Evolutionary conservation across 1,139 yeast species (phyloP).

Genomic region (Suhomyces maxii): DNA sequence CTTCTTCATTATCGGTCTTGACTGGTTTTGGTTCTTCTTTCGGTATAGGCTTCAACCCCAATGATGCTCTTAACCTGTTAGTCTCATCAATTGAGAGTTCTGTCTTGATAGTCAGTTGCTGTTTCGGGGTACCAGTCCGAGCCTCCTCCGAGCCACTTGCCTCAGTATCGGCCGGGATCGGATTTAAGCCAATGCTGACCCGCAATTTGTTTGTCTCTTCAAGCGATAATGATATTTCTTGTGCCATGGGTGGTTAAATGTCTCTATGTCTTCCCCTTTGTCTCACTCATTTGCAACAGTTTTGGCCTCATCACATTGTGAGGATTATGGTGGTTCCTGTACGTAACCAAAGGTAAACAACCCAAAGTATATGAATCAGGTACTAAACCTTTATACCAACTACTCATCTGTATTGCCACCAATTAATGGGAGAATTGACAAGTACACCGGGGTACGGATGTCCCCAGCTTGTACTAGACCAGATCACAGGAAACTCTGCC

Average conservation of each 20-base stretch:
- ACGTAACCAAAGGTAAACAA: constrained; percentile 2
- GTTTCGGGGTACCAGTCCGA: too few species aligned
- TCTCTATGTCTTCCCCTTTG: too few species aligned
- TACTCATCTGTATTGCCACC: not conserved
- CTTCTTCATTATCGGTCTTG: constrained; percentile 10
- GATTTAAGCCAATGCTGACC: constrained; percentile 47
- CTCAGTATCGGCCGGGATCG: constrained; percentile 28
- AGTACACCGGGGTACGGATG: not conserved
- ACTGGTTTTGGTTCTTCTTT: constrained; percentile 15
- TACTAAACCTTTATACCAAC: not conserved
- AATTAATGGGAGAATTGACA: constrained; percentile 6
- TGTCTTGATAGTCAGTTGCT: not conserved
- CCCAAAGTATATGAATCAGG: not conserved
- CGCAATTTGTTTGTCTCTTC: constrained; percentile 46
- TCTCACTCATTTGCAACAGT: not conserved
- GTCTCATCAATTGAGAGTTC: constrained; percentile 37
- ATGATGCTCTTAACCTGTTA: constrained; percentile 38
- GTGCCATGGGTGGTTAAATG: constrained; percentile 1
- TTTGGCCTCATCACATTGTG: not conserved
- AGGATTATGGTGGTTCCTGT: not conserved
- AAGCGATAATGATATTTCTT: constrained; percentile 34
- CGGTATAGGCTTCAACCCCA: constrained; percentile 23
- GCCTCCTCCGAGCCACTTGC: too few species aligned
- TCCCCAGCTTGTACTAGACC: constrained; percentile 18
- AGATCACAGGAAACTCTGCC: constrained; percentile 36